Base-by-base conservation (phyloP, 495 filamentous ascomycete genomes). In the Aspergillus carlsbadensis region DNA sequence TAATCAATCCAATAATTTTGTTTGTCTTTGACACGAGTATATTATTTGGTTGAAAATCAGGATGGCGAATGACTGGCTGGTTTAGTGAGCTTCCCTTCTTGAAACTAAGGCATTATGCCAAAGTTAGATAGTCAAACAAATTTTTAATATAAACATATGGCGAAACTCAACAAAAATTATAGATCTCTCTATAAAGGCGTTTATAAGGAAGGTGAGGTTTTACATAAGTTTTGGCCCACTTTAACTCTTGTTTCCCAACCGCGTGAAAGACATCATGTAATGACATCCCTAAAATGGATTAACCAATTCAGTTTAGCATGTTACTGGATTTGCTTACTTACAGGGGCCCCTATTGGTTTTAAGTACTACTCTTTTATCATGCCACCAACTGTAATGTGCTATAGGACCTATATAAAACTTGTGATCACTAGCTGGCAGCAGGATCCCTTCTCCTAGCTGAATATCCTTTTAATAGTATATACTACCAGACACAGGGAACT, bases 1-100 rank as follows among this genome's bases (percentile, higher is more conserved):
- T 67, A 13, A 72, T 66, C 1, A 72, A 47, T 33, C 65, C 64
- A 4, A 61, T 40, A 6, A 72, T 69, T 1, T 65, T 59, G 41
- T 59, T 52, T 29, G 59, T 35, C 5, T 70, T 50, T 13, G 65
- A 67, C 10, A 71, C 48, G 22, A 68, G 58, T 35, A 70, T 72
- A 54, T 72, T 72, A 44, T 66, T 70, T 10, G 62, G 65, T 44
- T 67, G 67, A 35, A 72, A 47, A 48, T 72, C 69, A 15, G 69
- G 67, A 44, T 70, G 64, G 15, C 69, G 69, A 17, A 70, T 52
- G 37, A 65, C 56, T 11, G 69, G 67, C 21, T 59, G 55, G 50
- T 62, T 61, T 0, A 68, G 63, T 44, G 54, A 7, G 10, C 39
- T 60, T 46, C 31, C 41, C 11, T 15, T 1, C 8, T 31, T 31